phyloP scores from a whole-genome alignment of 768 basidiomycete genomes.

The Trametes maxima region DNA sequence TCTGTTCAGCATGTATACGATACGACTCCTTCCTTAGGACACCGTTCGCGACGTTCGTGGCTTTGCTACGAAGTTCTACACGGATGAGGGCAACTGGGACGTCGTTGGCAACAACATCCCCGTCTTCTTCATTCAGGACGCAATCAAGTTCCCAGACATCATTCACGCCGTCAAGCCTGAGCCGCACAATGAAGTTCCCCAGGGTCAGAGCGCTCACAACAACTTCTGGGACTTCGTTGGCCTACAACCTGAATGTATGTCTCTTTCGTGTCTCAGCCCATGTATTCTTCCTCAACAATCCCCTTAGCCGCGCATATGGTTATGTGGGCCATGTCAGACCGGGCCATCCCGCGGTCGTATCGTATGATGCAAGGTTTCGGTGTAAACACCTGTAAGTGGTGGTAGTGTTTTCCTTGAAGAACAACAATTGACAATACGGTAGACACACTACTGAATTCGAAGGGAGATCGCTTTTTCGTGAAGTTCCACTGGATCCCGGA shows the following conservation, averaged over 20 bases:
- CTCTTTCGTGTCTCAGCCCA: neutral
- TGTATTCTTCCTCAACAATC: neutral
- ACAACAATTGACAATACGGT: no score
- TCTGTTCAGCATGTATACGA: neutral
- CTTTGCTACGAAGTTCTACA: slow-evolving; percentile 84
- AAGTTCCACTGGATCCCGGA: slow-evolving; percentile 87
- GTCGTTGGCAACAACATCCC: slow-evolving; percentile 85
- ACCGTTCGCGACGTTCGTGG: slow-evolving; percentile 86
- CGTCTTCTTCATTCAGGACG: slow-evolving; percentile 81
- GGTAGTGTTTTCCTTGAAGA: no score
- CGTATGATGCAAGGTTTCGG: slow-evolving; percentile 91
- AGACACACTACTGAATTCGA: slow-evolving; percentile 61
- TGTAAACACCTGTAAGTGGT: slow-evolving; percentile 70
- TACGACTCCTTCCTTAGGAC: slow-evolving; percentile 41
- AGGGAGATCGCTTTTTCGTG: slow-evolving; percentile 76
- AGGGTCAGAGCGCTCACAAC: slow-evolving; percentile 73
- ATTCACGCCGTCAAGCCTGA: slow-evolving; percentile 87
- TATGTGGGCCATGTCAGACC: slow-evolving; percentile 87
- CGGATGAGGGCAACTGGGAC: slow-evolving; percentile 86
- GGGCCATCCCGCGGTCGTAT: slow-evolving; percentile 80
- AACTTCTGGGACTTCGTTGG: slow-evolving; percentile 88
- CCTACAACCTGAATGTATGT: slow-evolving; percentile 63
- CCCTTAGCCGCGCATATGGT: slow-evolving; percentile 65
- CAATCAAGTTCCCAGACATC: slow-evolving; percentile 85
- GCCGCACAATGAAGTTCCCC: slow-evolving; percentile 79